These are phyloP conservation scores for Globisporangium megalacanthum DNA, from an alignment of 352 stramenopile genomes.

Conservation along the genomic window DNA sequence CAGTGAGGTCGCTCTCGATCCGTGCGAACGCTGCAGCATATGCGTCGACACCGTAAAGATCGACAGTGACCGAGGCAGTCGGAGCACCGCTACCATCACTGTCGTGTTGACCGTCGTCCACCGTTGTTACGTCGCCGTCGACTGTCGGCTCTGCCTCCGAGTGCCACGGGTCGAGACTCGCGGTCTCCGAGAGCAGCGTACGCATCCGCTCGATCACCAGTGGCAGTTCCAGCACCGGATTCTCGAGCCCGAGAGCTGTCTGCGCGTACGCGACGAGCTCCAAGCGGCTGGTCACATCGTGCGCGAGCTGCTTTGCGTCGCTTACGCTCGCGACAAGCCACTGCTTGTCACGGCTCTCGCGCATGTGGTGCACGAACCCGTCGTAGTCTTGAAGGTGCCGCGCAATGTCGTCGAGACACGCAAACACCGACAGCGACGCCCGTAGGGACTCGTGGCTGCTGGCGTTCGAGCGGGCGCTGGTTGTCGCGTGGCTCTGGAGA, in stretches of 20 bases:
- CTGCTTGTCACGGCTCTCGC: conserved; percentile 10
- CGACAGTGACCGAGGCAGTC: background rate
- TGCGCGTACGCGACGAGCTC: conserved; percentile 24
- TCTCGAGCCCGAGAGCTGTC: conserved; percentile 22
- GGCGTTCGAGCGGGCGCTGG: conserved; percentile 8
- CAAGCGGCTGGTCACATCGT: conserved; percentile 32
- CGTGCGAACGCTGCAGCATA: conserved; percentile 19
- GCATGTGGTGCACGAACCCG: conserved; percentile 34
- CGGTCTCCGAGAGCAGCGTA: conserved; percentile 12
- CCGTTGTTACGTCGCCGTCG: background rate
- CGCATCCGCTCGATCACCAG: conserved; percentile 15
- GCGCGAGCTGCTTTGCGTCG: conserved; percentile 28
- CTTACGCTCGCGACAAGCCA: conserved; percentile 7
- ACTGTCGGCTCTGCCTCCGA: background rate
- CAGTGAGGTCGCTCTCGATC: conserved; percentile 21
- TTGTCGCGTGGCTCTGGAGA: background rate
- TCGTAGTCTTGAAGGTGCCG: conserved; percentile 63
- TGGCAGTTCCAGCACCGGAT: conserved; percentile 27
- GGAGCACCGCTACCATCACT: background rate
- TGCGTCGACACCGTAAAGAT: conserved; percentile 7
- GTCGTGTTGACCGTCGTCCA: conserved; percentile 1
- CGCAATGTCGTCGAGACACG: conserved; percentile 45
- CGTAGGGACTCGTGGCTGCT: conserved; percentile 17
- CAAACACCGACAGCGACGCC: conserved; percentile 31
- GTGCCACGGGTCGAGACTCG: conserved; percentile 13